Evolutionary conservation across 2,329 filamentous ascomycete species (phyloP), one percentile per base, ranked within the genome.

Genomic region (Gremmenia infestans): DNA sequence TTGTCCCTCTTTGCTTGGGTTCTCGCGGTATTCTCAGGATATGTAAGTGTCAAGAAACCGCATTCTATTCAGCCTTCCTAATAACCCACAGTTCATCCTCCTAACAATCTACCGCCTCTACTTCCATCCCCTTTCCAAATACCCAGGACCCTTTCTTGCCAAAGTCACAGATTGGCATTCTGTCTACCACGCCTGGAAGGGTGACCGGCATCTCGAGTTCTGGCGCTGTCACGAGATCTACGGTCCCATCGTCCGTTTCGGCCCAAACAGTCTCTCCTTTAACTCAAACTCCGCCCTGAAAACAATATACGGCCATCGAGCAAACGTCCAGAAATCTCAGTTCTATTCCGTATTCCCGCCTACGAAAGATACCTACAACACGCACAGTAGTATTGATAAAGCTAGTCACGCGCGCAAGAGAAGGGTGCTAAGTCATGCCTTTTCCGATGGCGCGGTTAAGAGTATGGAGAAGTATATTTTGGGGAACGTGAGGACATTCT

Each of bases 341-440:
- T 89, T 89, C 73, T 90, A 90, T 74, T 81, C 87, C 61, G 85
- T 84, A 42, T 89, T 89, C 68, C 83, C 85, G 1, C 84, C 87
- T 32, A 32, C 28, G 28, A 32, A 32, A 32, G 28, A 32, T 32
- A 32, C 28, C 8, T 32, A 32, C 28, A 32, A 32, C 28, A 32
- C 28, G 28, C 28, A 32, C 9, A 32, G 28, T 32, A 32, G 28
- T 1, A 86, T 88, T 52, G 83, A 89, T 67, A 88, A 87, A 72
- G 72, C 77, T 0, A 73, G 82, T 43, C 87, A 91, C 68, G 85
- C 85, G 32, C 82, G 86, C 52, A 89, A 90, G 76, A 77, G 87
- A 40, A 78, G 67, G 28, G 66, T 70, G 2, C 74, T 91, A 37
- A 84, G 83, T n/a, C 85, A 88, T 63, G 87, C 84, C 35, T 90